Base-by-base conservation (phyloP, 768 basidiomycete genomes). In the Termitomyces sp. region DNA sequence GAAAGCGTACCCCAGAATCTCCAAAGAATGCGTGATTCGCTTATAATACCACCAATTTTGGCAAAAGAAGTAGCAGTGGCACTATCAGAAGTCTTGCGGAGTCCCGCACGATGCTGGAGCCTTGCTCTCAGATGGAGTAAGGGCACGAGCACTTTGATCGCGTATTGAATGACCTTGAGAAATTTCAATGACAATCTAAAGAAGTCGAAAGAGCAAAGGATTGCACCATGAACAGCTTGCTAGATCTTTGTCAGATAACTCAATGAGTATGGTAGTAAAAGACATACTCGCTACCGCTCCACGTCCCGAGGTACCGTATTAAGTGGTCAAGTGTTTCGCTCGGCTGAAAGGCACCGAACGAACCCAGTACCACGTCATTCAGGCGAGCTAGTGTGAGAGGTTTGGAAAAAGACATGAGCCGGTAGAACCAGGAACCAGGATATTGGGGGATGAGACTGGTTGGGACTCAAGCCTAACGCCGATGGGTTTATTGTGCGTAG, bases 261-360 rank as follows among this genome's bases (percentile, higher is more conserved):
- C 52, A 30, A 43, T 35, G 20, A 18, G 41, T 52, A 16, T 11
- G 56, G 45, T 54, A 51, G 50, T 13, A 62, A 59, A 32, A 61
- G 60, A 84, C 84, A 69, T 75, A 76, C 91, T 94, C 92, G 82
- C 83, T 90, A 28, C 91, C 91, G 68, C 84, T 87, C 88, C 89
- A 92, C 64, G 90, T 90, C 55, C 87, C 84, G 53, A 93, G 75
- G 67, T 84, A 92, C 65, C 88, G 77, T 40, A 90, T 78, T 9
- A 90, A 75, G 69, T 91, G 90, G 64, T 91, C 79, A 45, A 93
- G 68, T 5, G 79, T 83, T 60, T 84, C 76, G 7, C 87, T 87
- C 1, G 83, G 77, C 26, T 81, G 80, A 10, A 88, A 70, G 33
- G 68, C 67, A 30, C 80, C 70, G 66, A 90, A 90, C 20, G 76